Evolutionary conservation across 331 rosid species (phyloP).

Genomic region (Telfairia occidentalis): DNA sequence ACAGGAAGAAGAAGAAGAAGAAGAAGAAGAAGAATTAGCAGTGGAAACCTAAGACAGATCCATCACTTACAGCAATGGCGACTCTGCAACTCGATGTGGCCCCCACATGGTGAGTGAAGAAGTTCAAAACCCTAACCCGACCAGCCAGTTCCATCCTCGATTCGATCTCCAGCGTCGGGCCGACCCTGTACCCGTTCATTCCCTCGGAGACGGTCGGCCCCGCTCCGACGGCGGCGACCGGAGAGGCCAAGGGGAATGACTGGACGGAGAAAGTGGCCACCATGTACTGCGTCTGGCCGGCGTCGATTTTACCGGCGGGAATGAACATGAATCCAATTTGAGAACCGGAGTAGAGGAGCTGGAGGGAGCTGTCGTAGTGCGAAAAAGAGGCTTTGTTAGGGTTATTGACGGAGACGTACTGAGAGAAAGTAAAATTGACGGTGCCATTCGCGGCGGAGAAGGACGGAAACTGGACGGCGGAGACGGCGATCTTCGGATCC

Average conservation of each 20-base stretch:
- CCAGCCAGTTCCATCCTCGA: constrained; percentile 54
- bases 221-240: constrained; percentile 8
- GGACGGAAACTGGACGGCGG: constrained; percentile 68
- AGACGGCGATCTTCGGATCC: constrained; percentile 56
- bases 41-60: constrained; percentile 71
- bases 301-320: constrained; percentile 67
- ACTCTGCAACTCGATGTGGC: constrained; percentile 50
- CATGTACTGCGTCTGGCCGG: constrained; percentile 59
- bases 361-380: constrained; percentile 80
- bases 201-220: constrained; percentile 26
- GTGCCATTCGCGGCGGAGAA: constrained; percentile 55
- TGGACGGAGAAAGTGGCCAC: constrained; percentile 67
- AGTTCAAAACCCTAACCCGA: constrained; percentile 59
- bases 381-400: constrained; percentile 65
- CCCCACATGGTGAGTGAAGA: constrained; percentile 65
- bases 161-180: constrained; percentile 53
- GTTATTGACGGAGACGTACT: constrained; percentile 59
- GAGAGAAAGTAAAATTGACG: constrained; percentile 76
- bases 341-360: constrained; percentile 59
- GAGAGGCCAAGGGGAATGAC: constrained; percentile 45
- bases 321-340: constrained; percentile 89
- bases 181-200: constrained; percentile 27
- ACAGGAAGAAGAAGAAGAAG: neutral
- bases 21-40: constrained; percentile 28
- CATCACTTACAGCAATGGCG: constrained; percentile 44